These are phyloP conservation scores for Paraurostyla sp. DNA, from an alignment of 73 alveolate species.

Conservation along the genomic window DNA sequence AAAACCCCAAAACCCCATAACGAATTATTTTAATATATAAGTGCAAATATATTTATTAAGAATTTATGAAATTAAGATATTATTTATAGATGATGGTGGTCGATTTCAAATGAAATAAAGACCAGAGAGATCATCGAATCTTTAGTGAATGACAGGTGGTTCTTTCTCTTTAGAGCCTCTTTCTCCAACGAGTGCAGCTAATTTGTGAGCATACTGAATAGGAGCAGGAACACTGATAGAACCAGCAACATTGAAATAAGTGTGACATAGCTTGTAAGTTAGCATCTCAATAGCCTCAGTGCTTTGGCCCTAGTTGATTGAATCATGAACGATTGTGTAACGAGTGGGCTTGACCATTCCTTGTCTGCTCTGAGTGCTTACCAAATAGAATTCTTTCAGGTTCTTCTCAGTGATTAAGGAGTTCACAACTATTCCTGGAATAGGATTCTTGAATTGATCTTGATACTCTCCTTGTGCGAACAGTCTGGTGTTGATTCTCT, in stretches of 20 bases:
- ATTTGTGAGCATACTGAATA: constrained; percentile 84
- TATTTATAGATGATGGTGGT: too few species aligned
- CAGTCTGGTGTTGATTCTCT: constrained; percentile 78
- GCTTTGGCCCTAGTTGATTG: constrained; percentile 62
- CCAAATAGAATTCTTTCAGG: constrained; percentile 85
- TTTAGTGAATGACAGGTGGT: constrained; percentile 16
- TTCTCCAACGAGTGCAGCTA: constrained; percentile 83
- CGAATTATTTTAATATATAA: too few species aligned
- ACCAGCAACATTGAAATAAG: constrained; percentile 90
- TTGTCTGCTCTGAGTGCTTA: constrained; percentile 75
- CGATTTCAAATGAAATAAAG: constrained; percentile 46
- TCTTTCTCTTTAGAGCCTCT: constrained; percentile 29
- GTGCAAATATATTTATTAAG: too few species aligned
- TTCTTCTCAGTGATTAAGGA: constrained; percentile 69
- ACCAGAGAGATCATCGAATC: constrained; percentile 4
- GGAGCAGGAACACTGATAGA: constrained; percentile 94
- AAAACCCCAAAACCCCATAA: too few species aligned
- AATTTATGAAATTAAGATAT: too few species aligned
- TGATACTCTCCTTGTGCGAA: constrained; percentile 69
- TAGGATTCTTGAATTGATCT: constrained; percentile 66
- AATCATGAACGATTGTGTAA: constrained; percentile 86
- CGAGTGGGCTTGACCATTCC: constrained; percentile 92
- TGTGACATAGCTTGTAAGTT: constrained; percentile 88
- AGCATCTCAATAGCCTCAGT: constrained; percentile 77
- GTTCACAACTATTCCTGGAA: constrained; percentile 90